Evolutionary conservation across 345 rosid species (phyloP), one percentile per base, ranked within the genome.

Genomic region (Eutrema yunnanense): DNA sequence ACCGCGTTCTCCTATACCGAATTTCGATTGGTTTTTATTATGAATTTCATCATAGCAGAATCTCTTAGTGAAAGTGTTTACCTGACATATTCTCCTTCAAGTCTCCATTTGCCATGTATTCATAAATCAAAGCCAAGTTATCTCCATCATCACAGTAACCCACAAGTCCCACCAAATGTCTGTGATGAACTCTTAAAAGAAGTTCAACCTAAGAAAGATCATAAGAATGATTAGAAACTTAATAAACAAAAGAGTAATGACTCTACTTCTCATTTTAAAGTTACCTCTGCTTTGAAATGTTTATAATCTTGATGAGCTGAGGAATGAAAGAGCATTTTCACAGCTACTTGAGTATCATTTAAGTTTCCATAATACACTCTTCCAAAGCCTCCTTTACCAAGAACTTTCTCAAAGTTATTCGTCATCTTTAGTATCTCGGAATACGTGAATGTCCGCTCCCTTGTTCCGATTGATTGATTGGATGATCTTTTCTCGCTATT

Each of bases 91-190:
- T 76, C 56, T 78, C 65, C 63, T 65, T 50, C 53, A 89, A 63
- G 64, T 85, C 79, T 68, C 92, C 92, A 71, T 76, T 73, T 3
- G 78, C 82, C 90, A 89, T 86, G 71, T 81, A 84, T 72, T 84
- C 90, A 53, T 84, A 87, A 19, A 88, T 70, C 48, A 86, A 65
- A 30, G 80, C 89, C 33, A 85, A 70, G 60, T 82, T 78, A 16
- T 67, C 63, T n/a, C 62, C 68, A 27, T 85, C 88, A 60, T 81
- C 69, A 55, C 91, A 85, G 16, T 85, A 88, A 9, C 95, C 95
- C 9, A 78, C 66, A 27, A 87, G 79, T 32, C 82, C 63, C 34
- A 79, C 84, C 66, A 82, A 69, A 53, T 80, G 62, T 68, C 72
- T 80, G 49, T 82, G 85, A 49, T 82, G 82, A 19, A 76, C 75